phyloP scores from a whole-genome alignment of 305 asterid genomes.

The Rubia balearica region DNA sequence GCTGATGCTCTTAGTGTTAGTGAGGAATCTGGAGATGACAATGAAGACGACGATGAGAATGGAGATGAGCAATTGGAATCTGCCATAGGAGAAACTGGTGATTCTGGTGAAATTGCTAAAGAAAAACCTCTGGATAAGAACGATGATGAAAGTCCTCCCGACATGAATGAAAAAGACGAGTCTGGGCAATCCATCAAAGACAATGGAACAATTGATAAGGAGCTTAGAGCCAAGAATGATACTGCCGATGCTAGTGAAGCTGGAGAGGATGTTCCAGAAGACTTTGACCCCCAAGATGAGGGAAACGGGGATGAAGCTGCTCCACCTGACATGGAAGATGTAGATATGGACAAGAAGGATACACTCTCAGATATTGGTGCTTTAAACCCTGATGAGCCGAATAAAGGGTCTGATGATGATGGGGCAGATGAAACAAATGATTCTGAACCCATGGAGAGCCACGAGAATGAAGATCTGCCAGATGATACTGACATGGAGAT shows the following conservation, averaged over 20 bases:
- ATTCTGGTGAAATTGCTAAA: slow-evolving; percentile 56
- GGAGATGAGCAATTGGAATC: slow-evolving; percentile 68
- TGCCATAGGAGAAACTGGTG: slow-evolving; percentile 77
- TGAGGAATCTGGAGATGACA: slow-evolving; percentile 61
- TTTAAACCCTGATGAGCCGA: slow-evolving; percentile 49
- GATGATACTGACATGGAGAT: slow-evolving; percentile 33
- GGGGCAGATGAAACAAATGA: slow-evolving; percentile 37
- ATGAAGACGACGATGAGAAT: slow-evolving; percentile 34
- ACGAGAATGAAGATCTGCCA: slow-evolving; percentile 37
- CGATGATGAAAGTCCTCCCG: slow-evolving; percentile 38
- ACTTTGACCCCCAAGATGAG: slow-evolving; percentile 31
- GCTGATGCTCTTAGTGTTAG: slow-evolving; percentile 69
- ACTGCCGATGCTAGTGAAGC: slow-evolving; percentile 38
- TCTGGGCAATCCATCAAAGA: slow-evolving; percentile 66
- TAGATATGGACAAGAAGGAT: slow-evolving; percentile 55
- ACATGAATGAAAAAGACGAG: slow-evolving; percentile 61
- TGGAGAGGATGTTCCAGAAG: slow-evolving; percentile 41
- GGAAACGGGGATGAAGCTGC: slow-evolving; percentile 43
- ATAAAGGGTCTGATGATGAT: slow-evolving; percentile 35
- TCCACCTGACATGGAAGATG: slow-evolving; percentile 46
- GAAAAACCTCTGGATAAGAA: slow-evolving; percentile 59
- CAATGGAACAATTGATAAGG: slow-evolving; percentile 38
- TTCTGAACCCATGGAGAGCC: slow-evolving; percentile 51
- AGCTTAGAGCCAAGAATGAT: slow-evolving; percentile 78
- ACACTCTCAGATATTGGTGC: slow-evolving; percentile 62